Conservation (phyloP, 1,284 basidiomycete species). For the Tilletia indica region DNA sequence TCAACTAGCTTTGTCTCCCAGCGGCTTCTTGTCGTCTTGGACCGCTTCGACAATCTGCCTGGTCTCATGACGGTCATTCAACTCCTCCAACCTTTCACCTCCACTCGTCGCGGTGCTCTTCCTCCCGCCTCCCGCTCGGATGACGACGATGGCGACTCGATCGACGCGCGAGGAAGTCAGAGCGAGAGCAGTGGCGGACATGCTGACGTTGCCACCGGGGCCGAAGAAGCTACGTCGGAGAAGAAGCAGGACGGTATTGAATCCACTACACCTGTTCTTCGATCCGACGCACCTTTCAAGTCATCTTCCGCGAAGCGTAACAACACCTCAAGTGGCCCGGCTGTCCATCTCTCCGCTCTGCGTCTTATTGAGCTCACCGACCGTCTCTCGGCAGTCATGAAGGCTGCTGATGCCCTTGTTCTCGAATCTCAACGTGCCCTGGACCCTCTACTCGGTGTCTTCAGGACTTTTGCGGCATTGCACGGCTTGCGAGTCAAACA, state of each 20-base stretch:
- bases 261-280: conserved; percentile 28
- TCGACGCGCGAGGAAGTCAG: neutral
- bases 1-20: conserved; percentile 29
- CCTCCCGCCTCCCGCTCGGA: neutral
- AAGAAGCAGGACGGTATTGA: neutral
- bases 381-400: conserved; percentile 80
- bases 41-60: conserved; percentile 79
- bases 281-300: conserved; percentile 29
- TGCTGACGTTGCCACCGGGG: neutral
- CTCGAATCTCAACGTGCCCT: conserved; percentile 65
- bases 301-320: conserved; percentile 5
- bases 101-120: neutral
- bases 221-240: neutral
- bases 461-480: conserved; percentile 75
- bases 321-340: conserved; percentile 28
- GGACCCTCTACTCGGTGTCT: conserved; percentile 77
- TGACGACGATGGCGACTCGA: neutral
- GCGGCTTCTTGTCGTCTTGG: conserved; percentile 80
- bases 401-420: conserved; percentile 65
- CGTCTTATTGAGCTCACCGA: conserved; percentile 69
- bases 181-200: conserved; percentile 5
- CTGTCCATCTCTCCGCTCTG: conserved; percentile 39
- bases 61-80: conserved; percentile 62
- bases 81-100: conserved; percentile 57
- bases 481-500: conserved; percentile 67